Evolutionary conservation across 2,329 filamentous ascomycete genomes (phyloP).

Genomic region (Pochonia chlamydosporia): DNA sequence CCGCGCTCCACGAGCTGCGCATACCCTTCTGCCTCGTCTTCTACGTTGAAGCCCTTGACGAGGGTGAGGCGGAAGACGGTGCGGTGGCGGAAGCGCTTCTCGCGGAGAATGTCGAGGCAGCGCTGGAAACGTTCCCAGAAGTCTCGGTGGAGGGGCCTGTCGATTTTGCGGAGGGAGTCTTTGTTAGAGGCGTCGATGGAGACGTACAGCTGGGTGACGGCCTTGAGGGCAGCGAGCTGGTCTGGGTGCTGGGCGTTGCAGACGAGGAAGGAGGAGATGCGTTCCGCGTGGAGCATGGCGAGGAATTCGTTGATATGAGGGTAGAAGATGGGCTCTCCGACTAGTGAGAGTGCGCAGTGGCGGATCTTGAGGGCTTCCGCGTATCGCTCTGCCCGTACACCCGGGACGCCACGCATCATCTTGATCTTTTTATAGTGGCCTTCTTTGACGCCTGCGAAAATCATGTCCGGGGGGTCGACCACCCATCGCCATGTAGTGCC

Average conservation of each 20-base stretch:
- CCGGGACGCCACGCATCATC: constrained; percentile 90
- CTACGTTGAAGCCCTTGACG: constrained; percentile 97
- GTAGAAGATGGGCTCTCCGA: constrained; percentile 98
- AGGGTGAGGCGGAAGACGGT: constrained; percentile 94
- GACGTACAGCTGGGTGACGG: constrained; percentile 93
- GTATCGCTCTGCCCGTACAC: constrained; percentile 86
- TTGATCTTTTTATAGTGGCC: constrained; percentile 97
- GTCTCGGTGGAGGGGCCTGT: constrained; percentile 86
- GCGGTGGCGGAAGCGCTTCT: constrained; percentile 76
- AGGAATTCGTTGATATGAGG: constrained; percentile 94
- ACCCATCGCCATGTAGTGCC: constrained; percentile 97
- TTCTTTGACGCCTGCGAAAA: constrained; percentile 84
- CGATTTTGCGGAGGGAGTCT: constrained; percentile 81
- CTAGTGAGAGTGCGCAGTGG: constrained; percentile 86
- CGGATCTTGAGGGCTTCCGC: constrained; percentile 88
- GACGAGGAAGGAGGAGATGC: constrained; percentile 90
- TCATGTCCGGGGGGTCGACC: constrained; percentile 82
- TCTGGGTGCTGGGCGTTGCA: constrained; percentile 97
- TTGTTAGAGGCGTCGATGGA: constrained; percentile 92
- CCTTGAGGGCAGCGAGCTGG: constrained; percentile 73
- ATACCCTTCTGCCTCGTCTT: constrained; percentile 87
- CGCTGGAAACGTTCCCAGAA: constrained; percentile 95
- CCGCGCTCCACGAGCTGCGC: constrained; percentile 81
- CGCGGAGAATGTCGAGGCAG: constrained; percentile 82
- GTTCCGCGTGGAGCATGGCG: constrained; percentile 73